These are phyloP conservation scores for Irpex lacteus DNA, from an alignment of 1,284 basidiomycete species.

Conservation along the genomic window DNA sequence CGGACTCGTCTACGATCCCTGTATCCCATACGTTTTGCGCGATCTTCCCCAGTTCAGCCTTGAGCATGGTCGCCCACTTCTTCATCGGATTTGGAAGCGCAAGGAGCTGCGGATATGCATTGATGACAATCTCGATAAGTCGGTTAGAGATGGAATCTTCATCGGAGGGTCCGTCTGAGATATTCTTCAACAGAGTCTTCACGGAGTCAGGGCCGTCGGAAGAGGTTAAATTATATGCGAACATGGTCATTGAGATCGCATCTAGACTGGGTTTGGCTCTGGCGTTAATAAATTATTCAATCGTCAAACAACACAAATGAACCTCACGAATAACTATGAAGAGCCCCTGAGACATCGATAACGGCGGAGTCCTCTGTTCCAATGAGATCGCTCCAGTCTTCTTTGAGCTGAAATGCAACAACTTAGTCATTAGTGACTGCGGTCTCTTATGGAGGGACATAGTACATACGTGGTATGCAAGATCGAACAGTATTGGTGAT, in stretches of 20 bases:
- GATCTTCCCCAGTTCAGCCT: not conserved
- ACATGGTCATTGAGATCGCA: conserved; percentile 1
- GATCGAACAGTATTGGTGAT: not conserved
- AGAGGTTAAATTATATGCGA: not conserved
- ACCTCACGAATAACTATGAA: not conserved
- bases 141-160: not conserved
- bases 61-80: not conserved
- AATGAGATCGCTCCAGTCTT: not conserved
- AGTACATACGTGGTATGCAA: not conserved
- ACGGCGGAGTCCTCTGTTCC: not conserved
- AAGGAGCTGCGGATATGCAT: not conserved
- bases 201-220: not conserved
- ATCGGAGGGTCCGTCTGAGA: not conserved
- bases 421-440: not conserved
- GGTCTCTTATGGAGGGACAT: not conserved
- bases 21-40: not conserved
- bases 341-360: not conserved
- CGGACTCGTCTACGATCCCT: not conserved
- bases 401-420: not conserved
- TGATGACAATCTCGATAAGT: not conserved
- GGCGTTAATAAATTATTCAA: not conserved
- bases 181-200: not conserved
- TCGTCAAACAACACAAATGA: not conserved
- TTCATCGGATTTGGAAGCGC: not conserved
- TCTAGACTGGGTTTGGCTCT: not conserved